These are phyloP conservation scores for Aureobasidium zeae DNA, from an alignment of 2,329 filamentous ascomycete genomes.

Conservation along the genomic window DNA sequence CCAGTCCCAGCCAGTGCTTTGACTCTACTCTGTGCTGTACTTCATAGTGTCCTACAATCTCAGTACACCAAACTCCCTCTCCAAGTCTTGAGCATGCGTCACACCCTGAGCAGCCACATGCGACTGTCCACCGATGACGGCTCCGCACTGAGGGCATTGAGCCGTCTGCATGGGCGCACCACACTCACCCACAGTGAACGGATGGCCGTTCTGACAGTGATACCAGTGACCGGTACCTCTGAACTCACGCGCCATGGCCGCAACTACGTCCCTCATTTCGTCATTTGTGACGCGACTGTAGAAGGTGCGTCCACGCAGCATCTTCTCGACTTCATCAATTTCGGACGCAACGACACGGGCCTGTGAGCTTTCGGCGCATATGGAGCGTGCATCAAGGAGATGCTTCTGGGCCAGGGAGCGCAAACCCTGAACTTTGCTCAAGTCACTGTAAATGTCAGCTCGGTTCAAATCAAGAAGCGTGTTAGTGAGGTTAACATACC, in stretches of 20 bases:
- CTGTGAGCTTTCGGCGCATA: conserved; percentile 22
- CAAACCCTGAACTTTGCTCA: neutral
- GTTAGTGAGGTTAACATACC: conserved; percentile 2
- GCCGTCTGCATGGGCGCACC: conserved; percentile 53
- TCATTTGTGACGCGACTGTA: conserved; percentile 35
- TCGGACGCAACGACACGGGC: conserved; percentile 36
- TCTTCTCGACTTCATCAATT: conserved; percentile 37
- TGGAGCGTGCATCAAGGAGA: conserved; percentile 22
- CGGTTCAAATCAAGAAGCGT: too few relatives aligned
- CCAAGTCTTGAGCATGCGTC: neutral
- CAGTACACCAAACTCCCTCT: neutral
- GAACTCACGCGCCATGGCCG: conserved; percentile 39
- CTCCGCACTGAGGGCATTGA: conserved; percentile 54
- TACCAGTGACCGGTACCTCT: conserved; percentile 52
- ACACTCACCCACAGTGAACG: conserved; percentile 32
- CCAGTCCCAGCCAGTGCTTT: too few relatives aligned
- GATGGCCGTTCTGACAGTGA: conserved; percentile 47
- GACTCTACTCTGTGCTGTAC: neutral
- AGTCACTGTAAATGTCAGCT: neutral
- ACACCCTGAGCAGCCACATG: conserved; percentile 10
- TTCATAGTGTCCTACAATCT: neutral
- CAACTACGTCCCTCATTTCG: conserved; percentile 43
- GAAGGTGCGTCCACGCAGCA: conserved; percentile 41
- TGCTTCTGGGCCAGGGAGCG: conserved; percentile 20
- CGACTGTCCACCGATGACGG: conserved; percentile 44